Evolutionary conservation across 441 rosid genomes (phyloP), one percentile per base, ranked within the genome.

Genomic region (Pelargonium australe): DNA sequence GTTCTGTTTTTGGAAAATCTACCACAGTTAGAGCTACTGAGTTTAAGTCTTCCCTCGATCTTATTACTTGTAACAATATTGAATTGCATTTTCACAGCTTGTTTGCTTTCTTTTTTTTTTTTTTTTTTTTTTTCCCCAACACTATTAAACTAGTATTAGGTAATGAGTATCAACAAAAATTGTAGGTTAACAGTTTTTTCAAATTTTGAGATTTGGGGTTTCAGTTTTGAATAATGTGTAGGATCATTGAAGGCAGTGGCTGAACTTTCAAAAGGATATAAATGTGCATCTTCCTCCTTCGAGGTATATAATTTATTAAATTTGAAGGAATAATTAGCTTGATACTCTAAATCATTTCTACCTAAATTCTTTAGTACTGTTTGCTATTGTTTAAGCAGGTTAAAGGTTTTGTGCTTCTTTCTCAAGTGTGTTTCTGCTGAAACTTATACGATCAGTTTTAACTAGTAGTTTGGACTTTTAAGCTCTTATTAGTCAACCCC

Each of bases 341-440:
- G 44, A 41, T 41, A 41, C 44, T 41, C 11, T 41, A 41, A 41
- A 41, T 41, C 44, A 7, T 41, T 41, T 41, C 44, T 16, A 57
- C 63, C 3, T 7, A 23, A 57, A 57, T 57, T 57, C 13, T 57
- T 57, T 57, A 61, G 28, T 61, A 19, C 37, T 61, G 64, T 25
- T 61, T 12, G 64, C 64, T 20, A 7, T 31, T 20, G 14, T 20
- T 60, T 0, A 20, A 60, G 64, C 23, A 10, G 44, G 44, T 41
- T 41, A 41, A 28, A 60, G 41, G 40, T 61, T 61, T 61, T 61
- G 41, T 25, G 13, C 64, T 12, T 61, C 16, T 25, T 61, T 61
- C 64, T 60, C 25, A 57, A 17, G 63, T 57, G 20, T 57, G 63
- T 57, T 57, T 25, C 63, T 57, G 64, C 40, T 61, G 8, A 61